Percentiles rank a stretch among this genome's conserved stretches.
Evolutionary conservation across 2,329 filamentous ascomycete species (phyloP).

Genomic region (Cryphonectria naterciae): DNA sequence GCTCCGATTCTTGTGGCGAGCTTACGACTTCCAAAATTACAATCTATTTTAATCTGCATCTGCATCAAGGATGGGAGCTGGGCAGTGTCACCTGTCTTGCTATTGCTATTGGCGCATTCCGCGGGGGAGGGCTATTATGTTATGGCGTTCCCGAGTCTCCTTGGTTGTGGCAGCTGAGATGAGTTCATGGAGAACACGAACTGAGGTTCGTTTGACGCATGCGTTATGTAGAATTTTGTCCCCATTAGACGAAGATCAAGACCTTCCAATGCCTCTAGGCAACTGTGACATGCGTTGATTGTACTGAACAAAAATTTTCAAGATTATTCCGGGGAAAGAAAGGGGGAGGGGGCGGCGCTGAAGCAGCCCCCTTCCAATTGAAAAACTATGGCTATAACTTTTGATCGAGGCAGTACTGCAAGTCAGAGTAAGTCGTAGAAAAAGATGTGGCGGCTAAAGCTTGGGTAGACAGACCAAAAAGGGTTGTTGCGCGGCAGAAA

Average conservation of each 20-base stretch:
- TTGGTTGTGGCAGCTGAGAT: conserved; percentile 19
- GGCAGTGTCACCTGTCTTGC: conserved; percentile 16
- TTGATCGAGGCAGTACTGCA: neutral
- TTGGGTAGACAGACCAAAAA: neutral
- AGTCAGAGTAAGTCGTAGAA: neutral
- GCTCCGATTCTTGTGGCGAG: conserved; percentile 26
- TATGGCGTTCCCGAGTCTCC: conserved; percentile 24
- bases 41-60: conserved; percentile 29
- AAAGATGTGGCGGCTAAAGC: neutral
- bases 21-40: conserved; percentile 20
- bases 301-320: too few relatives aligned
- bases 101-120: conserved; percentile 23
- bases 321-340: too few relatives aligned
- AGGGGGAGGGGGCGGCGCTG: too few relatives aligned
- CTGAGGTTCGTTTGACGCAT: conserved; percentile 17
- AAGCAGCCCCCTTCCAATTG: neutral
- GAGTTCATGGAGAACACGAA: conserved; percentile 1
- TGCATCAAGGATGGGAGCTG: conserved; percentile 23
- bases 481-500: neutral
- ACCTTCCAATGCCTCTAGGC: neutral
- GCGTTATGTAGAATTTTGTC: conserved; percentile 26
- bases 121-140: conserved; percentile 8
- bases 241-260: conserved; percentile 19
- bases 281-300: neutral
- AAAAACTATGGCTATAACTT: neutral